These are phyloP conservation scores for Neurospora cerealis DNA, from an alignment of 495 filamentous ascomycete genomes.

Conservation along the genomic window DNA sequence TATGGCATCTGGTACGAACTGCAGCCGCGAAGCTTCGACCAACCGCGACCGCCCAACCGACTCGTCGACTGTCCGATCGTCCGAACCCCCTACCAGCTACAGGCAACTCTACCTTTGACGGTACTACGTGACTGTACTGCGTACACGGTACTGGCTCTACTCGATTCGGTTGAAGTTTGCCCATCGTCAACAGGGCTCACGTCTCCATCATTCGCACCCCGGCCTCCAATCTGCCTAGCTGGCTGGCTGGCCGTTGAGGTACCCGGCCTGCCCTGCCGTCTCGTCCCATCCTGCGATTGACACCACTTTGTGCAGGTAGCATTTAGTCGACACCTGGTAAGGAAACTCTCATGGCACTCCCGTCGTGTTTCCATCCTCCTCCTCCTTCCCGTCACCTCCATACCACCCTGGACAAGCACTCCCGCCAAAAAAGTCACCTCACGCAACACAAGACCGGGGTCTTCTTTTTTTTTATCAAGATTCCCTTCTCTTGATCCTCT, in stretches of 20 bases:
- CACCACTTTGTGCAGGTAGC: slow-evolving; percentile 14
- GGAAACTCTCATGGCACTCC: slow-evolving; percentile 3
- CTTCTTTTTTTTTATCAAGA: not conserved
- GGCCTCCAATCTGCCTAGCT: not conserved
- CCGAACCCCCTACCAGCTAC: not conserved
- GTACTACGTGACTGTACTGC: not conserved
- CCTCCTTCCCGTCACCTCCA: not conserved
- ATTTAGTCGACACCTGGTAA: not conserved
- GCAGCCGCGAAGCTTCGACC: not conserved
- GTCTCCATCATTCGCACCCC: not conserved
- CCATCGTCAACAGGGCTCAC: not conserved
- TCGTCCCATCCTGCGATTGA: slow-evolving; percentile 2
- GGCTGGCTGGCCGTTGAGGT: not conserved
- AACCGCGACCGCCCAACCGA: not conserved
- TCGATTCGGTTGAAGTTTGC: not conserved
- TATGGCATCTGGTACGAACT: not conserved
- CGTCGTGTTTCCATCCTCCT: not conserved
- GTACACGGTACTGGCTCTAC: not conserved
- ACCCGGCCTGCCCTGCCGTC: slow-evolving; percentile 2
- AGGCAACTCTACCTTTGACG: not conserved
- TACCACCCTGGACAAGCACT: not conserved
- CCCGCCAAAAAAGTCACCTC: not conserved
- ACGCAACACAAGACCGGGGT: not conserved
- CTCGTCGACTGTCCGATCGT: not conserved
- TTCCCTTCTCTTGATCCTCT: not conserved